Evolutionary conservation across 768 basidiomycete species (phyloP), one percentile per base, ranked within the genome.

Genomic region (Tephrocybe sp.): DNA sequence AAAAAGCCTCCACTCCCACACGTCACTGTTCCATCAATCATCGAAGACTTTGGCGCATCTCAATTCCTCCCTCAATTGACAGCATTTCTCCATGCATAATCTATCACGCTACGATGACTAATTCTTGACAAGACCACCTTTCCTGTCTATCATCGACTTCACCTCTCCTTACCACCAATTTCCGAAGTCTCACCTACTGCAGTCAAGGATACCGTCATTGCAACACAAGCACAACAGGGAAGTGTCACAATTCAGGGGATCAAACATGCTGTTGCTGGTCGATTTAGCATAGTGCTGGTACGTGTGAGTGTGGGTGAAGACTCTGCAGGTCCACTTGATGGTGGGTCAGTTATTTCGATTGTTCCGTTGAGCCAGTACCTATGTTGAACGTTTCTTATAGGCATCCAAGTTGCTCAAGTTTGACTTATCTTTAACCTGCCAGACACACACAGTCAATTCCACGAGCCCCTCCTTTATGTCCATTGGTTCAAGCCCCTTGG

Each of bases 341-440:
- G 57, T 55, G 21, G 7, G 12, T 30, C 28, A 50, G 45, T 39
- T 44, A 17, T 48, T n/a, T n/a, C n/a, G n/a, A n/a, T 21, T 10
- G 4, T 46, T 30, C 20, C 3, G 1, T 39, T 11, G 4, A 4
- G 18, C 36, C n/a, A 18, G 3, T 38, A 20, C 14, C 11, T 26
- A 38, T 17, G 37, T 33, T 37, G 0, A 21, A 8, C 38, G 20
- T 23, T 1, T 25, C 7, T 9, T 43, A 1, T 26, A 63, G 60
- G 44, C 24, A 64, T 51, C 55, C 67, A 57, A 21, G 50, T 61
- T 14, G 60, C 61, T n/a, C 66, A 62, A 23, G n/a, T n/a, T n/a
- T n/a, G n/a, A n/a, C n/a, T n/a, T n/a, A n/a, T n/a, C n/a, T n/a
- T n/a, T n/a, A n/a, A 39, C 3, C 50, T 69, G 11, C 61, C 65